Evolutionary conservation across 208 protist genomes (phyloP), one percentile per base, ranked within the genome.

Genomic region (Sergeia podlipaevii): DNA sequence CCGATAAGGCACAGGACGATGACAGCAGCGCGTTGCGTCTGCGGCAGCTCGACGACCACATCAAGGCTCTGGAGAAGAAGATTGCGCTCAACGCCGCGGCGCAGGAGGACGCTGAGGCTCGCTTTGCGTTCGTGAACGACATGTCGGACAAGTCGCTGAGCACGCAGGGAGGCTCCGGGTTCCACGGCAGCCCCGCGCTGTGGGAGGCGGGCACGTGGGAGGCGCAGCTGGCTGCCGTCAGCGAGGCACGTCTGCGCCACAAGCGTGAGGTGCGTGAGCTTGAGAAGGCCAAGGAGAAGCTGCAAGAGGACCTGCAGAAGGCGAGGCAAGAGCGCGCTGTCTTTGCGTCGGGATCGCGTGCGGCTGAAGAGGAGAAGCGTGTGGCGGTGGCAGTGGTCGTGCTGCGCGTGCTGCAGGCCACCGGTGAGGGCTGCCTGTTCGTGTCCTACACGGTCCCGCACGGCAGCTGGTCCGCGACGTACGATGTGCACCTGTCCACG

Each of bases 401-500:
- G 10, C 28, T 64, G 8, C 45, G 32, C 17, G 48, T 60, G 10
- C 17, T 3, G 13, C 8, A 57, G 15, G 26, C 44, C 6, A 4
- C 62, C 17, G 26, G 39, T 5, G n/a, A 54, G 10, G 47, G 46
- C 7, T 27, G 32, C 8, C 33, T 62, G 26, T 61, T 45, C 28
- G 59, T 73, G 4, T 56, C 60, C 10, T 73, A 73, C 51, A 63
- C 62, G 10, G 26, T 57, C 0, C 24, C n/a, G 2, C 33, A 33
- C 15, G 48, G 49, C 4, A 47, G 28, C 3, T 74, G 67, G 67
- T 23, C 36, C 6, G 52, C 34, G 4, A 45, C 63, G 37, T 74
- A 74, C 24, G 60, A 69, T n/a, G 39, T 69, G 4, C 36, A 15
- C 29, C 45, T 69, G 4, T 26, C 67, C 38, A 63, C 50, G 26